These are phyloP conservation scores for Magnolia officinalis DNA, from an alignment of 164 flowering plant species.

Conservation along the genomic window DNA sequence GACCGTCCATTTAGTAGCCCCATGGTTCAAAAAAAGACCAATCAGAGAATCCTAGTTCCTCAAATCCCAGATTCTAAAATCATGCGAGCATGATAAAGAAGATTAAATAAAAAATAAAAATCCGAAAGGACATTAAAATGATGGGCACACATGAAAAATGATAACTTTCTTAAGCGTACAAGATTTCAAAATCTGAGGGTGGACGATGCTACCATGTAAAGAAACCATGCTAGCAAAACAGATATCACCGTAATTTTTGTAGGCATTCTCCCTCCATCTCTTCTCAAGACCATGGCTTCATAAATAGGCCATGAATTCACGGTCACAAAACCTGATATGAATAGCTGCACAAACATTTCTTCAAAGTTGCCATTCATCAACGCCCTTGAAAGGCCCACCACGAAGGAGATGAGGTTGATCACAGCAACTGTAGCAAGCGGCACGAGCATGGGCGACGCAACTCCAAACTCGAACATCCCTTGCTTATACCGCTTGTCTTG, in stretches of 20 bases:
- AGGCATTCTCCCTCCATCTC: conserved; percentile 51
- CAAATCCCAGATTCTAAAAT: too few species aligned
- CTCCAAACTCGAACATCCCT: conserved; percentile 65
- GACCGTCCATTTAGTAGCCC: too few species aligned
- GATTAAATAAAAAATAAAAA: too few species aligned
- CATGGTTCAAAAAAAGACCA: too few species aligned
- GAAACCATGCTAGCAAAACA: conserved; percentile 14
- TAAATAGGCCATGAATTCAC: conserved; percentile 58
- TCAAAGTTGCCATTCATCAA: conserved; percentile 13
- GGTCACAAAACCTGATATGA: conserved; percentile 45
- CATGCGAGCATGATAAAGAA: too few species aligned
- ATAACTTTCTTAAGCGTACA: neutral
- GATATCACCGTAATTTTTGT: conserved; percentile 25
- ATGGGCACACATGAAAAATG: too few species aligned
- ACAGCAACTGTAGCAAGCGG: conserved; percentile 46
- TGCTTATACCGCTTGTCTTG: conserved; percentile 49
- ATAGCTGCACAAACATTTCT: conserved; percentile 28
- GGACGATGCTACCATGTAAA: neutral
- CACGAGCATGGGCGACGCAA: conserved; percentile 57
- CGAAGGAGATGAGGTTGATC: conserved; percentile 45
- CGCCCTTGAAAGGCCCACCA: conserved; percentile 17
- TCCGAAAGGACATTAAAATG: too few species aligned
- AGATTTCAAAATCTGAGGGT: neutral
- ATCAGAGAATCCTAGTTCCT: too few species aligned
- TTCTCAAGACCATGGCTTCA: conserved; percentile 59